Evolutionary conservation across 495 filamentous ascomycete genomes (phyloP).

Genomic region (Tuber melanosporum): DNA sequence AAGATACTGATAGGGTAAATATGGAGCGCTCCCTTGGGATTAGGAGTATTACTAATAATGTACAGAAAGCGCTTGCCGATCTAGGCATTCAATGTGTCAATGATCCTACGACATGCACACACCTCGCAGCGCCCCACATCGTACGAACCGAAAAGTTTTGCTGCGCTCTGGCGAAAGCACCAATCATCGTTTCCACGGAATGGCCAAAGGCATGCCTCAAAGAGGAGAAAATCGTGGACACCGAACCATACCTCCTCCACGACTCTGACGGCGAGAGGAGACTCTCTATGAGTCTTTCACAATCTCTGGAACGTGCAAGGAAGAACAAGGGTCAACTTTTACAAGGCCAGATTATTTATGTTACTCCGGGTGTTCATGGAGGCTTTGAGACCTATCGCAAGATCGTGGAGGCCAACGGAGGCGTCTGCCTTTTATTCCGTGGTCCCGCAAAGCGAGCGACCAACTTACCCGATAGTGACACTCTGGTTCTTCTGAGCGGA

Average conservation of each 20-base stretch:
- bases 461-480: slow-evolving; percentile 50
- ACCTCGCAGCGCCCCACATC: slow-evolving; percentile 79
- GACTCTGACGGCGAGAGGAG: slow-evolving; percentile 65
- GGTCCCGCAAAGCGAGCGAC: slow-evolving; percentile 25
- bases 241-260: slow-evolving; percentile 57
- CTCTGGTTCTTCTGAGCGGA: slow-evolving; percentile 71
- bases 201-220: slow-evolving; percentile 71
- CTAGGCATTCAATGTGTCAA: slow-evolving; percentile 74
- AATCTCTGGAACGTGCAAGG: slow-evolving; percentile 61
- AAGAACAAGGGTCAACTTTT: slow-evolving; percentile 69
- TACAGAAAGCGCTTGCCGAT: slow-evolving; percentile 70
- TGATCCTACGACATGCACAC: slow-evolving; percentile 66
- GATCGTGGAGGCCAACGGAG: slow-evolving; percentile 85
- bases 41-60: slow-evolving; percentile 32
- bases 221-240: slow-evolving; percentile 52
- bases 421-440: slow-evolving; percentile 67
- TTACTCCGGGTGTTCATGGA: slow-evolving; percentile 66
- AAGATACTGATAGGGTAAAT: slow-evolving; percentile 73
- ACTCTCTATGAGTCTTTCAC: slow-evolving; percentile 60
- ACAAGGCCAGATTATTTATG: slow-evolving; percentile 66
- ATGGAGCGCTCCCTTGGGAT: not conserved
- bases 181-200: slow-evolving; percentile 64
- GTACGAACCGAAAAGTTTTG: slow-evolving; percentile 91
- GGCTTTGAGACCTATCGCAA: slow-evolving; percentile 74
- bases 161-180: slow-evolving; percentile 69